Evolutionary conservation across 1,139 yeast species (phyloP), one percentile per base, ranked within the genome.

Genomic region (Yamadazyma triangularis): DNA sequence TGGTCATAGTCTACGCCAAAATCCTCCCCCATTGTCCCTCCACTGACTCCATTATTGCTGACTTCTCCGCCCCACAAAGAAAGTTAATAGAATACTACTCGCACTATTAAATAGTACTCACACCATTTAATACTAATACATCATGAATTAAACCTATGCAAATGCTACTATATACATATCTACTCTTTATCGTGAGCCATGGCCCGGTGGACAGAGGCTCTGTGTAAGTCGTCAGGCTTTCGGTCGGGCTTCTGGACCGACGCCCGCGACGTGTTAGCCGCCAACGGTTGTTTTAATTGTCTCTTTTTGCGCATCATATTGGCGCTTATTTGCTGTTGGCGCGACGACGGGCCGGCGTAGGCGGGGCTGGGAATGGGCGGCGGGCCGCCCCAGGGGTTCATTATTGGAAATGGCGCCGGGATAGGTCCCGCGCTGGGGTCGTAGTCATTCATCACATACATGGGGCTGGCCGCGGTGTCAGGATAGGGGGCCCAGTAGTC

Each of bases 81-180:
- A 44, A 42, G 25, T 32, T 44, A 24, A 29, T 44, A 8, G 42
- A 41, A 14, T 40, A 42, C 30, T 42, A 41, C n/a, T n/a, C n/a
- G n/a, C n/a, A n/a, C n/a, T n/a, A n/a, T n/a, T n/a, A n/a, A n/a
- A n/a, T n/a, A n/a, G n/a, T n/a, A n/a, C n/a, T n/a, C n/a, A n/a
- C n/a, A n/a, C n/a, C n/a, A n/a, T n/a, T n/a, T n/a, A n/a, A n/a
- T n/a, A n/a, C n/a, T n/a, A n/a, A n/a, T n/a, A n/a, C n/a, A n/a
- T n/a, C n/a, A n/a, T n/a, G n/a, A n/a, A n/a, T n/a, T n/a, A n/a
- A n/a, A n/a, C n/a, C n/a, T n/a, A n/a, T n/a, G n/a, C n/a, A n/a
- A n/a, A n/a, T n/a, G n/a, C n/a, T n/a, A n/a, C n/a, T n/a, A n/a
- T n/a, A n/a, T n/a, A n/a, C n/a, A n/a, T n/a, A n/a, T n/a, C n/a